Evolutionary conservation across 768 basidiomycete species (phyloP).

Genomic region (Podaxis mareebaensis): DNA sequence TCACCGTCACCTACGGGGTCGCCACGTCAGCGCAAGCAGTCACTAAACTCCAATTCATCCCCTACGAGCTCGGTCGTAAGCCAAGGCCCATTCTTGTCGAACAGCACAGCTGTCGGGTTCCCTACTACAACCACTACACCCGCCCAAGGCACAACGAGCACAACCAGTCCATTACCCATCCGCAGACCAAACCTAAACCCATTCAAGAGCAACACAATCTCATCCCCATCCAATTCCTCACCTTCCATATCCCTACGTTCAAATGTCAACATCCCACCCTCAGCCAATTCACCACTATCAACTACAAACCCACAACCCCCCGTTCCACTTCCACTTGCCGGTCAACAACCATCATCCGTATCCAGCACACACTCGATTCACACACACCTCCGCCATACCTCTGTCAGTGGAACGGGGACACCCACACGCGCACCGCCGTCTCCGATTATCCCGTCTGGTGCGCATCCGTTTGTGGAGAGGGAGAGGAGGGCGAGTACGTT

Average conservation of each 20-base stretch:
- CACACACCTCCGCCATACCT: slow-evolving; percentile 22
- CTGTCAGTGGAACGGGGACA: slow-evolving; percentile 17
- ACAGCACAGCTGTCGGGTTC: slow-evolving; percentile 8
- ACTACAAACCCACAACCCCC: not conserved
- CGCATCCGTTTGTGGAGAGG: not conserved
- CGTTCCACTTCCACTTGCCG: not conserved
- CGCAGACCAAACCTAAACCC: slow-evolving; percentile 34
- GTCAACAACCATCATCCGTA: slow-evolving; percentile 8
- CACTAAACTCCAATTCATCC: slow-evolving; percentile 38
- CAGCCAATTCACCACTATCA: not conserved
- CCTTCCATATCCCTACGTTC: slow-evolving; percentile 35
- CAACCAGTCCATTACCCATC: slow-evolving; percentile 32
- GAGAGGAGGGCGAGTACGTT: slow-evolving; percentile 13
- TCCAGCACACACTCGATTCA: slow-evolving; percentile 9
- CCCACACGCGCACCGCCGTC: slow-evolving; percentile 27
- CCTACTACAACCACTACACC: slow-evolving; percentile 17
- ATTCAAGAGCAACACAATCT: slow-evolving; percentile 41
- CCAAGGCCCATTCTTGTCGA: slow-evolving; percentile 9
- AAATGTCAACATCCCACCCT: not conserved
- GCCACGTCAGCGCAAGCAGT: slow-evolving; percentile 50
- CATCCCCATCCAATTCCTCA: slow-evolving; percentile 32
- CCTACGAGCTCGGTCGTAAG: slow-evolving; percentile 26
- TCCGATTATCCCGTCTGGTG: slow-evolving; percentile 17
- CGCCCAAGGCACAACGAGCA: slow-evolving; percentile 31
- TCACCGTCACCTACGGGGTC: slow-evolving; percentile 20